Base-by-base conservation (phyloP, 2,329 filamentous ascomycete genomes). In the Didymella segeticola region DNA sequence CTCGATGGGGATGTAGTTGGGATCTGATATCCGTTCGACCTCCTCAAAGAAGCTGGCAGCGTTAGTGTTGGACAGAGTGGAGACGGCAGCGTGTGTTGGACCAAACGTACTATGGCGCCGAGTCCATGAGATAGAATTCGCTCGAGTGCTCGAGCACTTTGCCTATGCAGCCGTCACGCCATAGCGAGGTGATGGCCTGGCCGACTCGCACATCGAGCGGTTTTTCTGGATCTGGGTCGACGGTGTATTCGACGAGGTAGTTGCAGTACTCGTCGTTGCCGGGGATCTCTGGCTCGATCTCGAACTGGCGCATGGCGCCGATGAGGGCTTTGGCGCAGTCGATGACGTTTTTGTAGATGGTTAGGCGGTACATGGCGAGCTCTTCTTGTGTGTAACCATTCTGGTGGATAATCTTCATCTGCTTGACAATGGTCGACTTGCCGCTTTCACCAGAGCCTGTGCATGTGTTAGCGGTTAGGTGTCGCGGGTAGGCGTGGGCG, bases 341-440 rank as follows among this genome's bases (percentile, higher is more conserved):
- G 65, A 98, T 85, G 56, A 99, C 83, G 75, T 99, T 99, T 79
- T 99, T 99, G 82, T 96, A 99, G 56, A 99, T 92, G 27, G 95
- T 98, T 58, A 96, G 86, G 55, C 95, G 89, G 80, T 98, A 98
- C 73, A 96, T 89, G 69, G 89, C 89, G 43, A 98, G 83, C 77
- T 99, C 95, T 68, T 98, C 93, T 64, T 91, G 87, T 10, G 91
- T 93, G 78, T 99, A 99, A 57, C 95, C 95, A 78, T 97, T 96
- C 69, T 98, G 89, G 73, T 99, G 95, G 71, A 99, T 98, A 68
- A 99, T 99, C 79, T 98, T 99, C 95, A 99, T 99, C 82, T 99
- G 95, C 78, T 99, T 99, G 66, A 99, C 95, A 69, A 99, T 98
- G 9, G 95, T 99, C 53, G 95, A 98, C 79, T 99, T 99, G 65